Evolutionary conservation across 768 basidiomycete genomes (phyloP), one percentile per base, ranked within the genome.

Genomic region (Phaeolepiota aurea): DNA sequence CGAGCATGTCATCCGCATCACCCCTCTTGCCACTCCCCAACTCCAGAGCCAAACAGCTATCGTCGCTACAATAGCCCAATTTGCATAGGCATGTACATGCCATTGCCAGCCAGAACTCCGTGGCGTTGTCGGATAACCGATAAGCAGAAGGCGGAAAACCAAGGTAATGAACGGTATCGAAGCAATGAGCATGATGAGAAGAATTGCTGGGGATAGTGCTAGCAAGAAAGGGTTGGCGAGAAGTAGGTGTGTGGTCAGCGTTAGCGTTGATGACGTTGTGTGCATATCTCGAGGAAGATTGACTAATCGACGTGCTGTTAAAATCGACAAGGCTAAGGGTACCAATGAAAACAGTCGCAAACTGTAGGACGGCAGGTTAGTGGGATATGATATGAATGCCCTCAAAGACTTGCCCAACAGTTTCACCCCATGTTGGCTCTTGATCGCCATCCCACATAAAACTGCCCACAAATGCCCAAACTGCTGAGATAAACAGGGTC

Each of bases 391-490:
- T n/a, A n/a, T n/a, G n/a, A n/a, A n/a, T n/a, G n/a, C n/a, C n/a
- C n/a, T n/a, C n/a, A 37, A 32, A n/a, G 15, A 30, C 81, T 61
- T 50, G 86, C 84, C 86, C 86, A 34, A 79, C 69, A 16, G 82
- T 84, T 62, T 87, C 84, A 37, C 85, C 83, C 87, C 86, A 88
- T 9, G 84, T 85, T 25, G 79, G 79, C 42, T 74, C 76, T 20
- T 50, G 51, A 35, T 60, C 65, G 10, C 50, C 63, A 41, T 71
- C 70, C 68, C 70, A 71, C 69, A 71, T 71, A 48, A 88, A 88
- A 53, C 83, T 86, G 20, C 85, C 87, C 11, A 81, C 66, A 57
- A 90, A 89, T 1, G 87, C 85, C 77, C 87, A 87, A 18, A 87
- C 48, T 4, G 85, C 76, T 31, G 82, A 87, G 37, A 87, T 66